phyloP scores from a whole-genome alignment of 2,329 filamentous ascomycete species.

The Exophiala spinifera region DNA sequence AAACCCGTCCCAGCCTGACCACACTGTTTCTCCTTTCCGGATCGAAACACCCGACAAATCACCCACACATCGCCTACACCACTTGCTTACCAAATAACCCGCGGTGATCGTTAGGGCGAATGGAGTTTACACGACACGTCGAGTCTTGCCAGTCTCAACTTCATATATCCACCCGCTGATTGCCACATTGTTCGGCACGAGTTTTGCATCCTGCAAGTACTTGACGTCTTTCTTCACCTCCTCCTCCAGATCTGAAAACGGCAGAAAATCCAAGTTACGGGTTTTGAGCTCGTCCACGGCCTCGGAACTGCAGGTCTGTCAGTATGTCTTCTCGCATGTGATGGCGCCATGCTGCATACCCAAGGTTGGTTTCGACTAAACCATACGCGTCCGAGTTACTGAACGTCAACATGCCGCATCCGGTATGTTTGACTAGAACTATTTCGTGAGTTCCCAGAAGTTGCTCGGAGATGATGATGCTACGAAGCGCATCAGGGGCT shows the following conservation, averaged over 20 bases:
- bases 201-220: constrained; percentile 56
- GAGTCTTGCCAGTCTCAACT: constrained; percentile 67
- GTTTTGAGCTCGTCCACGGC: constrained; percentile 28
- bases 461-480: constrained; percentile 74
- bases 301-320: constrained; percentile 12
- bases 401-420: constrained; percentile 70
- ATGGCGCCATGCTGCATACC: constrained; percentile 32
- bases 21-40: too few relatives aligned
- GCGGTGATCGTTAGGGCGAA: too few relatives aligned
- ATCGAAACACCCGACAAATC: too few relatives aligned
- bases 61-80: too few relatives aligned
- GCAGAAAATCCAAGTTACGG: constrained; percentile 57
- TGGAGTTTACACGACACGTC: constrained; percentile 42
- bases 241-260: constrained; percentile 62
- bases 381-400: constrained; percentile 55
- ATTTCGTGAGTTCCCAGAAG: constrained; percentile 74
- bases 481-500: constrained; percentile 67
- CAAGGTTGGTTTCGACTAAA: constrained; percentile 59
- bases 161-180: constrained; percentile 76
- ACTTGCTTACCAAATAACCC: too few relatives aligned
- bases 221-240: constrained; percentile 65
- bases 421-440: constrained; percentile 70
- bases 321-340: not conserved
- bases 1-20: too few relatives aligned
- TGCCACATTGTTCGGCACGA: constrained; percentile 58